Conservation (phyloP, 345 rosid genomes). For the Anacardium occidentale region DNA sequence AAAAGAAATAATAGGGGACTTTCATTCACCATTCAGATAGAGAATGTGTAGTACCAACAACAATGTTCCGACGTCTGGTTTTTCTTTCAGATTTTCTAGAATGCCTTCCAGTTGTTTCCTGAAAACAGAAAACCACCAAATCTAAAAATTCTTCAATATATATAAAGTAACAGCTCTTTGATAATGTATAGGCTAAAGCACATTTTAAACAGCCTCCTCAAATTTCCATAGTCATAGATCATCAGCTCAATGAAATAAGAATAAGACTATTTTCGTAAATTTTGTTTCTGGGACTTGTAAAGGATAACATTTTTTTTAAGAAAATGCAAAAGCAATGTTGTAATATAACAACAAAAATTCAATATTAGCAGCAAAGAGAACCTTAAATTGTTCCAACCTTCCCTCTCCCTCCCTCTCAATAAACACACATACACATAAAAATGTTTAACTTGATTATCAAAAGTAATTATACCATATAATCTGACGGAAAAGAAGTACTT, state of each 20-base stretch:
- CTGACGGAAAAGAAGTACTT: no score
- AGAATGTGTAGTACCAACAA: slow-evolving; percentile 62
- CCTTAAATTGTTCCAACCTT: background rate
- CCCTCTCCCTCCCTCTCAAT: background rate
- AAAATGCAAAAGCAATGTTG: background rate
- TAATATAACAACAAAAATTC: background rate
- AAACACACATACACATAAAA: no score
- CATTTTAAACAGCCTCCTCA: background rate
- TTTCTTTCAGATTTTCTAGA: slow-evolving; percentile 80
- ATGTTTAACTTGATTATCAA: background rate
- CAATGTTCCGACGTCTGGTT: slow-evolving; percentile 85
- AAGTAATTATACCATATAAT: no score
- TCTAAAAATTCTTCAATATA: background rate
- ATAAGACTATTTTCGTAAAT: background rate
- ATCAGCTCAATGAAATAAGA: background rate
- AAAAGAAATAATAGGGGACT: background rate
- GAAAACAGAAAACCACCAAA: slow-evolving; percentile 28
- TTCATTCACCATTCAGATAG: slow-evolving; percentile 1
- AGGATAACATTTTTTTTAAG: background rate
- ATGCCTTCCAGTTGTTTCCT: slow-evolving; percentile 92
- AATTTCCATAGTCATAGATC: background rate
- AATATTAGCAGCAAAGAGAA: background rate
- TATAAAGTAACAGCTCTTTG: background rate
- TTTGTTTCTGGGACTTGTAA: background rate
- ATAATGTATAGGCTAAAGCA: background rate